Conservation (phyloP, 2,329 filamentous ascomycete species). For the Diaporthe longicolla region DNA sequence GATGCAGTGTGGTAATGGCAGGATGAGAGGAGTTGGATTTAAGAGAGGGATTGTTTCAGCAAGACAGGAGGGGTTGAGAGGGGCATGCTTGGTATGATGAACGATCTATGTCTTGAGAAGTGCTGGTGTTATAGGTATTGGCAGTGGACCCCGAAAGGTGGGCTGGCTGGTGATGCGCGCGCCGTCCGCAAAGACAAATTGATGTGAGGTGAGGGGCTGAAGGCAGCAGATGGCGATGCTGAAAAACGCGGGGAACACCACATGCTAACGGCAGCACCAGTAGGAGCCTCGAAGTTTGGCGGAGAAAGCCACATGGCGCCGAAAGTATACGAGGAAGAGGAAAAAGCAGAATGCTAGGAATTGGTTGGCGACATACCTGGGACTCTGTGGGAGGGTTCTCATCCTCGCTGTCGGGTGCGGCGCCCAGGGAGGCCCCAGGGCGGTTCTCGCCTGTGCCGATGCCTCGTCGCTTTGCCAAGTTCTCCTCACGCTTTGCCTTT, state of each 20-base stretch:
- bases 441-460: constrained; percentile 86
- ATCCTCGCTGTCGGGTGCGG: constrained; percentile 96
- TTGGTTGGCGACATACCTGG: constrained; percentile 75
- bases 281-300: neutral
- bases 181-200: constrained; percentile 8
- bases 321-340: constrained; percentile 26
- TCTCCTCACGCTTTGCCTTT: constrained; percentile 98
- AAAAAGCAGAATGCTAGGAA: constrained; percentile 42
- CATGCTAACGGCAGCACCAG: neutral
- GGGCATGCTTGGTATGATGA: neutral
- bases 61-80: neutral
- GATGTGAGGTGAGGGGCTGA: constrained; percentile 39
- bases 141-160: constrained; percentile 35
- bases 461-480: constrained; percentile 96
- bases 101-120: constrained; percentile 5
- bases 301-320: neutral
- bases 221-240: constrained; percentile 29
- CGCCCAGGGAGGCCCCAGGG: constrained; percentile 85
- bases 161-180: constrained; percentile 29
- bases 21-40: neutral
- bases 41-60: neutral
- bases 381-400: constrained; percentile 94
- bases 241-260: constrained; percentile 18
- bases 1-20: neutral
- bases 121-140: constrained; percentile 28